Evolutionary conservation across 495 filamentous ascomycete genomes (phyloP).

Genomic region (Lepraria neglecta): DNA sequence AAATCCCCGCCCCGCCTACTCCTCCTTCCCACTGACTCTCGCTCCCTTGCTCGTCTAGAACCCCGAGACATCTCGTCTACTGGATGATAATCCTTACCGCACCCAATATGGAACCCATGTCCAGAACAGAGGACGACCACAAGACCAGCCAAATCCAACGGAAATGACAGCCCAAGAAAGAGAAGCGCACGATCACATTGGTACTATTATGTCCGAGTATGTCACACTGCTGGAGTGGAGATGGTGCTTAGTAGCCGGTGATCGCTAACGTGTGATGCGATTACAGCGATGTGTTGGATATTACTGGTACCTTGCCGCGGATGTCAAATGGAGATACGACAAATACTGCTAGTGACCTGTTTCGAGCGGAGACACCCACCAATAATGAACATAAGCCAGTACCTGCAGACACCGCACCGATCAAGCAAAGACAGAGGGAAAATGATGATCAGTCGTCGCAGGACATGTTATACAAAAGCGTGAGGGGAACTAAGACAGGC

Average conservation of each 20-base stretch:
- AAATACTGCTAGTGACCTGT: background rate
- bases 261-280: background rate
- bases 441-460: background rate
- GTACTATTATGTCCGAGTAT: slow-evolving; percentile 49
- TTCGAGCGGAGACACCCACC: background rate
- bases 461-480: slow-evolving; percentile 16
- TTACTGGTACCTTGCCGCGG: background rate
- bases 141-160: slow-evolving; percentile 41
- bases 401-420: background rate
- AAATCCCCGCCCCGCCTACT: background rate
- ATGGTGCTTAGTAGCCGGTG: too few relatives aligned
- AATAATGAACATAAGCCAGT: slow-evolving; percentile 2
- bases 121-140: slow-evolving; percentile 37
- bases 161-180: slow-evolving; percentile 46
- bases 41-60: slow-evolving; percentile 31
- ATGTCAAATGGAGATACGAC: slow-evolving; percentile 6
- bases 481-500: background rate
- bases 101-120: slow-evolving; percentile 44
- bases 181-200: slow-evolving; percentile 49
- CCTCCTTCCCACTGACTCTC: background rate
- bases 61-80: slow-evolving; percentile 46
- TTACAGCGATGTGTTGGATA: slow-evolving; percentile 3
- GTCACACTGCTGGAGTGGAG: slow-evolving; percentile 16
- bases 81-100: slow-evolving; percentile 49
- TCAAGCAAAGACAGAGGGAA: background rate